These are phyloP conservation scores for Fusarium coffeatum DNA, from an alignment of 2,329 filamentous ascomycete genomes.

Conservation along the genomic window DNA sequence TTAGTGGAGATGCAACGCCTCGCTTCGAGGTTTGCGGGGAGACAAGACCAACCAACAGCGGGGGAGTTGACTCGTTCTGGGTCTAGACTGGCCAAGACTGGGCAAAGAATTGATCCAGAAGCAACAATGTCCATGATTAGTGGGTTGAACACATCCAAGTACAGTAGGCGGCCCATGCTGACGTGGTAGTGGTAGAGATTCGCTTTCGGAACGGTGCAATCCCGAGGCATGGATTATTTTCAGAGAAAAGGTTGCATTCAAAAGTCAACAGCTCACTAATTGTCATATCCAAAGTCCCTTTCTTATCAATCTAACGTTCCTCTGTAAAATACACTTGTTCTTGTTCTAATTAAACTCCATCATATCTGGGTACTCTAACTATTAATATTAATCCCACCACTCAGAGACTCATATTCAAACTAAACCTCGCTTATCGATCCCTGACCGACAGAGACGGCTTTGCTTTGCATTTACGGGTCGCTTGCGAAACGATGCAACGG, in stretches of 20 bases:
- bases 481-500: conserved; percentile 44
- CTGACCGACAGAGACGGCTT: not conserved
- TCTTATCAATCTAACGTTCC: not conserved
- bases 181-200: conserved; percentile 12
- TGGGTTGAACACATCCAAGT: conserved; percentile 10
- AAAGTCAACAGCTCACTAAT: not conserved
- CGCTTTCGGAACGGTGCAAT: conserved; percentile 23
- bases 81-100: not conserved
- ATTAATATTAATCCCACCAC: conserved; percentile 2
- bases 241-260: conserved; percentile 8
- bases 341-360: not conserved
- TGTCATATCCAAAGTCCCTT: not conserved
- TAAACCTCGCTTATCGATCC: conserved; percentile 32
- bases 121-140: conserved; percentile 23
- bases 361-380: not conserved
- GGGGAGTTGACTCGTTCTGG: not conserved
- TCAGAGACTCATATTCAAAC: not conserved
- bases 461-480: conserved; percentile 33
- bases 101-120: conserved; percentile 26
- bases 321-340: not conserved
- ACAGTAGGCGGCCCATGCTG: conserved; percentile 16
- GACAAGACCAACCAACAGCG: not conserved
- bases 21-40: conserved; percentile 39
- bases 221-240: conserved; percentile 23
- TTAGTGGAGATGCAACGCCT: conserved; percentile 10